These are phyloP conservation scores for Trichoderma sp. DNA, from an alignment of 2,329 filamentous ascomycete genomes.

Conservation along the genomic window DNA sequence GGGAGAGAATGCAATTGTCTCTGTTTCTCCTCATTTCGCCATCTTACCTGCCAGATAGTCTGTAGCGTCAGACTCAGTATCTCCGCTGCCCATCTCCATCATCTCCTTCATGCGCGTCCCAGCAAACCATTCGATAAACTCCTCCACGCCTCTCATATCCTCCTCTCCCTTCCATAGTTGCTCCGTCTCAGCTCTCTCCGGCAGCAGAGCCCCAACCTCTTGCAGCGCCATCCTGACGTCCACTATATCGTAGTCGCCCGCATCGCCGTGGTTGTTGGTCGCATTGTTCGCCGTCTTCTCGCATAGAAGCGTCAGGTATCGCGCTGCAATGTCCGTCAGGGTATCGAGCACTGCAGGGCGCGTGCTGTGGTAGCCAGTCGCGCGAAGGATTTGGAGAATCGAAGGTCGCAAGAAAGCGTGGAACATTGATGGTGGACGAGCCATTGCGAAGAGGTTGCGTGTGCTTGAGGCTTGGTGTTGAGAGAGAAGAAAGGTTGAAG, in stretches of 20 bases:
- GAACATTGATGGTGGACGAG: constrained; percentile 49
- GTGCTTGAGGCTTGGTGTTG: neutral
- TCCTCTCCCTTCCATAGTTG: constrained; percentile 69
- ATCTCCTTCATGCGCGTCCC: constrained; percentile 77
- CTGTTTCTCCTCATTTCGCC: neutral
- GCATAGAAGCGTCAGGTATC: constrained; percentile 75
- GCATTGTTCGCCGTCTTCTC: constrained; percentile 70
- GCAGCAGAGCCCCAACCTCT: constrained; percentile 71
- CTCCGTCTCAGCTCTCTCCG: constrained; percentile 64
- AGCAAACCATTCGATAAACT: constrained; percentile 75
- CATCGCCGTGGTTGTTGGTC: constrained; percentile 61
- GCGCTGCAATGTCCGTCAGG: constrained; percentile 79
- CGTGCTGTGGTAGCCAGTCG: constrained; percentile 83
- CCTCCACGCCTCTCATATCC: constrained; percentile 73
- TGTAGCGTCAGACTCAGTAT: constrained; percentile 60
- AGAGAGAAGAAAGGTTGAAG: neutral
- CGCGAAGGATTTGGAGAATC: constrained; percentile 86
- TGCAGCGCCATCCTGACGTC: constrained; percentile 85
- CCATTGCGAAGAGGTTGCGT: constrained; percentile 35
- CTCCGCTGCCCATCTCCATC: constrained; percentile 72
- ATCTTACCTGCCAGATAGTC: constrained; percentile 65
- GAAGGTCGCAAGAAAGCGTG: constrained; percentile 81
- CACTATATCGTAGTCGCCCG: constrained; percentile 50
- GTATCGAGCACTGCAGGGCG: constrained; percentile 80
- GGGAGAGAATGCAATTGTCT: neutral